A percentile compares a stretch with the other conserved stretches of the same genome.
phyloP scores from a whole-genome alignment of 2,329 filamentous ascomycete genomes.

The Trichothecium sympodiale region DNA sequence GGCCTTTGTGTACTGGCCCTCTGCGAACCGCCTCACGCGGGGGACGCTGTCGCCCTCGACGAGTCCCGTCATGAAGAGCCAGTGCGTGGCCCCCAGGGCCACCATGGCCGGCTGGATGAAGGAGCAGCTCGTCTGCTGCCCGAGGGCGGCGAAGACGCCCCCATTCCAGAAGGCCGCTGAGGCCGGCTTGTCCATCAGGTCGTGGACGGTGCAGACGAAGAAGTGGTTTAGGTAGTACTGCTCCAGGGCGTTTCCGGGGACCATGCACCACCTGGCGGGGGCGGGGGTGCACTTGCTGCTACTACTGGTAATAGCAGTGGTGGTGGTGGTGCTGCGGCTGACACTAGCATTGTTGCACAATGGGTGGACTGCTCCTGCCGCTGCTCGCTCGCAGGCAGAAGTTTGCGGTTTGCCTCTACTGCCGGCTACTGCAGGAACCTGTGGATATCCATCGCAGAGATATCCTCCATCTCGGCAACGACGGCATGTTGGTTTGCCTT shows the following conservation, averaged over 20 bases:
- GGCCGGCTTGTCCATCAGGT: constrained; percentile 1
- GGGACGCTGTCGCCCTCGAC: not conserved
- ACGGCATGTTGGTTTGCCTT: constrained; percentile 3
- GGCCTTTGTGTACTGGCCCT: constrained; percentile 3
- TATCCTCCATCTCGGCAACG: constrained; percentile 2
- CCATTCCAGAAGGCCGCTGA: constrained; percentile 1
- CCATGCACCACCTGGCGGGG: not conserved
- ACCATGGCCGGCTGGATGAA: constrained; percentile 1
- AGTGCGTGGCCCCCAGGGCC: constrained; percentile 3
- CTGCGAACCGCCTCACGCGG: not conserved
- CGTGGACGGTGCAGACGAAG: constrained; percentile 1
- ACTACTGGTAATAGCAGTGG: not conserved
- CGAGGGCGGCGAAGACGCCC: not conserved
- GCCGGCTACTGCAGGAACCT: not conserved
- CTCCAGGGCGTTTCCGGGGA: constrained; percentile 2
- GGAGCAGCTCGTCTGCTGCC: not conserved
- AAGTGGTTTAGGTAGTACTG: constrained; percentile 3
- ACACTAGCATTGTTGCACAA: too few species aligned
- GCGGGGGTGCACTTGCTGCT: not conserved
- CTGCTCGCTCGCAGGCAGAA: too few species aligned
- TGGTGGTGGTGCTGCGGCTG: too few species aligned
- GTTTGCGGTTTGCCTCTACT: too few species aligned
- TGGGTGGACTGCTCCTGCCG: too few species aligned
- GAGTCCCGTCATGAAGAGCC: not conserved
- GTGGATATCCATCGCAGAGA: constrained; percentile 4